Evolutionary conservation across 768 basidiomycete species (phyloP).

Genomic region (Coprinellus aureogranulatus): DNA sequence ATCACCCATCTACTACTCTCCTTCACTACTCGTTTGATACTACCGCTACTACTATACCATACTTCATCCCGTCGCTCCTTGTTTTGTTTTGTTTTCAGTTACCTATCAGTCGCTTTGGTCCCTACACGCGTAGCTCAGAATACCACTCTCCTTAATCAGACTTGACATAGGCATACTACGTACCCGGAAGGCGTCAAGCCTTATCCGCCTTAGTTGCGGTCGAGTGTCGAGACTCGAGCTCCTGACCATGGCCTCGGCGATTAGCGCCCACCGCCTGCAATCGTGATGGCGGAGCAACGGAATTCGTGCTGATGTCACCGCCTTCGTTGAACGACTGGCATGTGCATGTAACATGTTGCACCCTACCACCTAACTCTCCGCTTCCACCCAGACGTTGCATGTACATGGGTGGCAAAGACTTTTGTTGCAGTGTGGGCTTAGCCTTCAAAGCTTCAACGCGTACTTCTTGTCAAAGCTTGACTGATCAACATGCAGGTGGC

Average conservation of each 20-base stretch:
- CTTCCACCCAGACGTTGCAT: no score
- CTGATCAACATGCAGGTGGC: not conserved
- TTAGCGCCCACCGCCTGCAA: no score
- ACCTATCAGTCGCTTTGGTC: slow-evolving; percentile 5
- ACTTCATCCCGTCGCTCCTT: slow-evolving; percentile 18
- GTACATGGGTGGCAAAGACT: not conserved
- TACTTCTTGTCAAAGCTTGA: not conserved
- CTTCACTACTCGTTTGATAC: slow-evolving; percentile 2
- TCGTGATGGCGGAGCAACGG: no score
- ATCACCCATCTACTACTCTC: slow-evolving; percentile 6
- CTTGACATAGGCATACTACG: no score
- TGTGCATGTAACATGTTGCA: no score
- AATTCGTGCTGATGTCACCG: no score
- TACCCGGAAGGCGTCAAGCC: no score
- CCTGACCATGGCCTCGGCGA: no score
- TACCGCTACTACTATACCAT: slow-evolving; percentile 18
- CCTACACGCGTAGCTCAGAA: slow-evolving; percentile 12
- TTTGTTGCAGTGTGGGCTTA: not conserved
- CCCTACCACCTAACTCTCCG: no score
- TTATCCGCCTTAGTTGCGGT: no score
- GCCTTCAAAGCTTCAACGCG: not conserved
- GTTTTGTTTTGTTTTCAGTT: slow-evolving; percentile 12
- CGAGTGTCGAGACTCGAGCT: no score
- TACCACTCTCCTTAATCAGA: slow-evolving; percentile 24
- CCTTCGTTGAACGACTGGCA: no score